Conservation (phyloP, 2,329 filamentous ascomycete species). For the Annulohypoxylon truncatum region DNA sequence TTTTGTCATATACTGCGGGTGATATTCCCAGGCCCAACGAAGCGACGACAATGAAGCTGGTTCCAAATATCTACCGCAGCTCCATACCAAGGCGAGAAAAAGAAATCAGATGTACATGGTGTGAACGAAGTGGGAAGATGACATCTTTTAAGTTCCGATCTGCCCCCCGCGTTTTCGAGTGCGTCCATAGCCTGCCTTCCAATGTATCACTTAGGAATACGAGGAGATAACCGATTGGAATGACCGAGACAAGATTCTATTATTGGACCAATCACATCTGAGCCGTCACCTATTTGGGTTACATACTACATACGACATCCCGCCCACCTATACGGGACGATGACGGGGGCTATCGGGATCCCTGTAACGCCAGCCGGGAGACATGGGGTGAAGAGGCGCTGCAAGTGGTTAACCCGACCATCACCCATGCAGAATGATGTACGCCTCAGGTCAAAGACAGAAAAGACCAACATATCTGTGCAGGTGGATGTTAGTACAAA, state of each 20-base stretch:
- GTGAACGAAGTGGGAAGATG: slow-evolving; percentile 14
- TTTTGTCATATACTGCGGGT: not conserved
- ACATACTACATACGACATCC: slow-evolving; percentile 26
- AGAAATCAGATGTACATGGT: slow-evolving; percentile 1
- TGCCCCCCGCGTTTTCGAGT: slow-evolving; percentile 9
- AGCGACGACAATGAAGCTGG: not conserved
- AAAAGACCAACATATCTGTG: not conserved
- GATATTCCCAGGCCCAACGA: not conserved
- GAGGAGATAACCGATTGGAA: slow-evolving; percentile 23
- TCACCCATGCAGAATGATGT: not conserved
- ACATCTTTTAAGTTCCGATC: slow-evolving; percentile 26
- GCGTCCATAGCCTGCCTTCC: not conserved
- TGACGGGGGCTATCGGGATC: slow-evolving; percentile 29
- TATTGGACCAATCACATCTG: slow-evolving; percentile 34
- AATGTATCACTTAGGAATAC: slow-evolving; percentile 28
- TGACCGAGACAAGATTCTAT: slow-evolving; percentile 29
- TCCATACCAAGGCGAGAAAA: not conserved
- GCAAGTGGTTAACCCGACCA: not conserved
- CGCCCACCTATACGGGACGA: slow-evolving; percentile 26
- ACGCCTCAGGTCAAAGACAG: not conserved
- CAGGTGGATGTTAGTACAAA: not conserved
- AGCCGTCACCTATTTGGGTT: slow-evolving; percentile 24
- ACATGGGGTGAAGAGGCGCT: slow-evolving; percentile 11
- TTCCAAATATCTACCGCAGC: slow-evolving; percentile 9
- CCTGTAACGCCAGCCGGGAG: slow-evolving; percentile 18